Percentiles rank a stretch among this genome's conserved stretches.
phyloP scores from a whole-genome alignment of 2,329 filamentous ascomycete genomes.

The Chaetomium sp. region DNA sequence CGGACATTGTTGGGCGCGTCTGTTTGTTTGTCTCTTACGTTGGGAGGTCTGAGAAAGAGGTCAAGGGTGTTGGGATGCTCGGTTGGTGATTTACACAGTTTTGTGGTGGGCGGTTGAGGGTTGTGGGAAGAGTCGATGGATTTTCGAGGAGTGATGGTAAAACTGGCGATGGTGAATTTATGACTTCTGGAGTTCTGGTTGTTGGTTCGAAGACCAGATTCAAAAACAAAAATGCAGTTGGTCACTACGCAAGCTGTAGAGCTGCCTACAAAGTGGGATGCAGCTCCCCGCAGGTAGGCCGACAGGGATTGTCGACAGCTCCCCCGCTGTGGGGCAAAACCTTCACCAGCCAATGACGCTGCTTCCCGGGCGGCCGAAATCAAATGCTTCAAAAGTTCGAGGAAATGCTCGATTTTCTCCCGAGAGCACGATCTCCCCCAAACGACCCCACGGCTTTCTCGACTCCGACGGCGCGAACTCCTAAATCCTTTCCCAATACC shows the following conservation, averaged over 20 bases:
- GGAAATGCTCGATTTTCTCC: background rate
- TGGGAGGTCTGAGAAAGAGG: background rate
- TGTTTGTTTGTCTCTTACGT: background rate
- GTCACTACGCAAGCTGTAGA: constrained; percentile 13
- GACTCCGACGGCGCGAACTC: no score
- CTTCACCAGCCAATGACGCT: background rate
- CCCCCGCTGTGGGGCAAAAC: background rate
- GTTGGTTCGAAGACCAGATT: background rate
- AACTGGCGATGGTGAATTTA: no score
- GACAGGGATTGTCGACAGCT: background rate
- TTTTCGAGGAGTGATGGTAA: no score
- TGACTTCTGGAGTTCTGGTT: no score
- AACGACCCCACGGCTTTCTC: no score
- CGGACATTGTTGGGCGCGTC: constrained; percentile 46
- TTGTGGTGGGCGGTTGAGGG: background rate
- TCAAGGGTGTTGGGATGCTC: background rate
- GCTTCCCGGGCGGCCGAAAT: background rate
- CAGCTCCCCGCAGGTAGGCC: background rate
- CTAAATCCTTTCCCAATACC: no score
- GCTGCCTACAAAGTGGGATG: constrained; percentile 7
- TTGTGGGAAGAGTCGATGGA: background rate
- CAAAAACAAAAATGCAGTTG: background rate
- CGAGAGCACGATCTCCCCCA: no score
- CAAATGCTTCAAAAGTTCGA: background rate
- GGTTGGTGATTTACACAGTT: background rate